These are phyloP conservation scores for Rhododendron vialii DNA, from an alignment of 148 eudicot species.

Conservation along the genomic window DNA sequence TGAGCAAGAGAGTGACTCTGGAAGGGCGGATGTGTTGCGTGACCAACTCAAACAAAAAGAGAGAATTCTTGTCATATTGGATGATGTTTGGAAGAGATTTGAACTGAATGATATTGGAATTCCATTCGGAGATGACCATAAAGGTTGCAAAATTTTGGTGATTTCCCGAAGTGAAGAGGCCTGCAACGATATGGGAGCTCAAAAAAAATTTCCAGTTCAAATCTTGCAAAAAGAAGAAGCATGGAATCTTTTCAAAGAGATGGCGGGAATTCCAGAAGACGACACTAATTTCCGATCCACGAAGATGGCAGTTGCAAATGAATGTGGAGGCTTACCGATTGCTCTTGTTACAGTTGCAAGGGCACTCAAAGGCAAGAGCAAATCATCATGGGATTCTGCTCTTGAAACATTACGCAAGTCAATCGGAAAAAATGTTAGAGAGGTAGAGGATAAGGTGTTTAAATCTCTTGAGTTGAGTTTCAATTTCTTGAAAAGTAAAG, in stretches of 20 bases:
- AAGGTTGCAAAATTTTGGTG: too few relatives aligned
- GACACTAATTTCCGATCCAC: not conserved
- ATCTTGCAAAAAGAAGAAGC: too few relatives aligned
- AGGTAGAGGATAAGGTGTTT: not conserved
- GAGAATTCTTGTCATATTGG: too few relatives aligned
- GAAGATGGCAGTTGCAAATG: not conserved
- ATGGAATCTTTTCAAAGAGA: conserved; percentile 8
- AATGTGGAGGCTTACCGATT: conserved; percentile 17
- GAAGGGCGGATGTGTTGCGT: not conserved
- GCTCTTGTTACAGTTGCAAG: not conserved
- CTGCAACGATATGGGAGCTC: too few relatives aligned
- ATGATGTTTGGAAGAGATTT: too few relatives aligned
- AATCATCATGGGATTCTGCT: conserved; percentile 2
- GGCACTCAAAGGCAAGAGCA: not conserved
- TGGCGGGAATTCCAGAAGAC: conserved; percentile 11
- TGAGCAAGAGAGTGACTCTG: not conserved
- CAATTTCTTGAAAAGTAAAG: not conserved
- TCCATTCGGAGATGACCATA: too few relatives aligned
- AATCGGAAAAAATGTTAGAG: not conserved
- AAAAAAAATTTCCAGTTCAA: too few relatives aligned
- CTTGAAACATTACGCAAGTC: not conserved
- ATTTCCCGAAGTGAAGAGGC: too few relatives aligned
- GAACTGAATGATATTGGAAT: too few relatives aligned
- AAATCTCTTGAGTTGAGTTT: not conserved
- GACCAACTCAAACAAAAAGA: not conserved